Evolutionary conservation across 2,329 filamentous ascomycete species (phyloP).

Genomic region (Xylaria sp.): DNA sequence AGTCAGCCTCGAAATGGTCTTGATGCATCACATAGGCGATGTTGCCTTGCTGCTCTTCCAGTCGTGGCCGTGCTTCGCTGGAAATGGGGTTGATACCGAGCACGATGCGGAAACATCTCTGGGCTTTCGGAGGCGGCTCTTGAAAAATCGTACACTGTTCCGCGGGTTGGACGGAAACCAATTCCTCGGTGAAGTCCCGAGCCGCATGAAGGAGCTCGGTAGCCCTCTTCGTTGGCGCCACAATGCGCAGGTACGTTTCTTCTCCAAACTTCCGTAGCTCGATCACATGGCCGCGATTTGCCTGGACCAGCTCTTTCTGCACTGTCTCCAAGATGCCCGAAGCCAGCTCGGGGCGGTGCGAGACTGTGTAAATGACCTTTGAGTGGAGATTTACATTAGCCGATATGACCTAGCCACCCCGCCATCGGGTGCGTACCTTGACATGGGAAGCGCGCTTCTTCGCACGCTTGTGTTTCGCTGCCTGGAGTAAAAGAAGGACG

Average conservation of each 20-base stretch:
- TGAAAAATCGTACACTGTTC: slow-evolving; percentile 20
- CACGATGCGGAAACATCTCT: slow-evolving; percentile 16
- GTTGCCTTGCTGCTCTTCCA: slow-evolving; percentile 10
- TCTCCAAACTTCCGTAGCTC: slow-evolving; percentile 8
- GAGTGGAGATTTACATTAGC: not conserved
- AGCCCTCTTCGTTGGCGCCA: slow-evolving; percentile 17
- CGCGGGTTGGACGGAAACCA: slow-evolving; percentile 13
- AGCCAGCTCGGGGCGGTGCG: slow-evolving; percentile 39
- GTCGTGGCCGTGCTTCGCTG: slow-evolving; percentile 9
- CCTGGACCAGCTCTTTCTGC: slow-evolving; percentile 49
- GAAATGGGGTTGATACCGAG: slow-evolving; percentile 9
- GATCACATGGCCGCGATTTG: slow-evolving; percentile 38
- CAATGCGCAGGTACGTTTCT: slow-evolving; percentile 22
- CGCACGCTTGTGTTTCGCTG: not conserved
- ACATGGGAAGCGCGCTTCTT: not conserved
- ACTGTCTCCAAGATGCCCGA: slow-evolving; percentile 50
- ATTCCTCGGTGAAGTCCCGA: slow-evolving; percentile 9
- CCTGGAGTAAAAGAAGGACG: not conserved
- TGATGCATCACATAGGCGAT: not conserved
- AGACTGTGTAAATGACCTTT: slow-evolving; percentile 21
- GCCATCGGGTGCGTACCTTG: slow-evolving; percentile 7
- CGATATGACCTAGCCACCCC: not conserved
- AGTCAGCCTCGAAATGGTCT: slow-evolving; percentile 4
- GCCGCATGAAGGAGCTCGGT: slow-evolving; percentile 20
- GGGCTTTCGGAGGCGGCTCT: slow-evolving; percentile 23